Base-by-base conservation (phyloP, 2,329 filamentous ascomycete species). In the Exutisphaerella laricina region DNA sequence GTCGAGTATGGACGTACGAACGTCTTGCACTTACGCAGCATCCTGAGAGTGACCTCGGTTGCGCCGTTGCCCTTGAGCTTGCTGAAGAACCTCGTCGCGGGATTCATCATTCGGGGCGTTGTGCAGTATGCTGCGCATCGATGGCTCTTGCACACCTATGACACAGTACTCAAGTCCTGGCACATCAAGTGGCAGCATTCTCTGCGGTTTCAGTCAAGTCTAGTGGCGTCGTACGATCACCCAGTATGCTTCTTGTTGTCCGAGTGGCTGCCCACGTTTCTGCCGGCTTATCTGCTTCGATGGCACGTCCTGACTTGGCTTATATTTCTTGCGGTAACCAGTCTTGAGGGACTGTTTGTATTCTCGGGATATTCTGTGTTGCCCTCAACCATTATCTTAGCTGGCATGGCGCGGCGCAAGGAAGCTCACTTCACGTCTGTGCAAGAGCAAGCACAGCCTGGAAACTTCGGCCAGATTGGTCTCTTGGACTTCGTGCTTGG, bases 121-220 rank as follows among this genome's bases (percentile, higher is more conserved):
- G 60, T 88, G 8, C 77, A 80, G 44, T 95, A 94, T 62, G 75
- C 79, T 55, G 72, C 87, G 53, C 88, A 94, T 66, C 80, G 84
- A 39, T 55, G 45, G 25, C 46, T 83, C 18, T 73, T 95, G 6
- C 88, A 94, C 65, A 61, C 61, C 4, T 57, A 49, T 30, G 33
- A 51, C 4, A 64, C 58, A 0, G 54, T 62, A 0, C 40, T 65
- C 13, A 48, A 57, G 21, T 52, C 47, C 9, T 63, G 66, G 58
- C 78, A 82, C 54, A 48, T 64, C 14, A 54, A 57, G 23, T 81
- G 78, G 78, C 77, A 79, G 44, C 79, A 86, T 65, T 64, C 70
- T 35, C 67, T 76, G 43, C 61, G 62, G 17, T 70, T 75, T 2
- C 77, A 81, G 0, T 84, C 78, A 62, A 75, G 80, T 18, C 71